Percentiles rank a stretch among this genome's conserved stretches.
These are phyloP conservation scores for Rhodosporidiobolus sp. DNA, from an alignment of 768 basidiomycete genomes.

Conservation along the genomic window DNA sequence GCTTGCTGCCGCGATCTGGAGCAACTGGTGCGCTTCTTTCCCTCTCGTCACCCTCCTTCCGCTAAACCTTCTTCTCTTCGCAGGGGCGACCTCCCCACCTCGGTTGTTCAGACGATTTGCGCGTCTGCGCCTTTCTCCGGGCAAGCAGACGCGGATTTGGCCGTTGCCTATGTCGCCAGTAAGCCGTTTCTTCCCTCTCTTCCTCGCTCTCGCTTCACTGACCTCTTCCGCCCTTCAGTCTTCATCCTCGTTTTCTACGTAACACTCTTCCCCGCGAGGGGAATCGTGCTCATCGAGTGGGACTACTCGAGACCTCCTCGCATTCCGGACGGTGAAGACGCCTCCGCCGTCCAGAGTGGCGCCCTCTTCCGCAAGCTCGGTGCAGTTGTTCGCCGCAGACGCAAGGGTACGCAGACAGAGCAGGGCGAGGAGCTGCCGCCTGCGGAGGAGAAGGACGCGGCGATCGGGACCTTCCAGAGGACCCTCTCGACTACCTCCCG, in stretches of 20 bases:
- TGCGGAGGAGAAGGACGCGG: background rate
- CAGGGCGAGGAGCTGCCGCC: background rate
- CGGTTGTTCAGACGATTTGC: background rate
- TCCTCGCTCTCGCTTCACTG: background rate
- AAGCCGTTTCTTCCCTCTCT: background rate
- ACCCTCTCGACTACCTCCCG: background rate
- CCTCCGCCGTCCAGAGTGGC: conserved; percentile 50
- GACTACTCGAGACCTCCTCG: conserved; percentile 55
- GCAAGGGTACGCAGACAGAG: background rate
- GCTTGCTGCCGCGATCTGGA: conserved; percentile 66
- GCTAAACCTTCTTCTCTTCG: background rate
- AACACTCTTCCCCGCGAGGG: conserved; percentile 5
- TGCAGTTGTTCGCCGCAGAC: background rate
- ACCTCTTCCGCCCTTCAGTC: background rate
- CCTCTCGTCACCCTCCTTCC: no score
- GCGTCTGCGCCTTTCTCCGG: conserved; percentile 43
- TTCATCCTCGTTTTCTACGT: conserved; percentile 21
- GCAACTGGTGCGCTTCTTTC: conserved; percentile 52
- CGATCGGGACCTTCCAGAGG: no score
- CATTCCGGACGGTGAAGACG: conserved; percentile 61
- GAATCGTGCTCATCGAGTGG: conserved; percentile 46
- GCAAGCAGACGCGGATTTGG: conserved; percentile 58
- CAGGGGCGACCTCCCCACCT: conserved; percentile 6
- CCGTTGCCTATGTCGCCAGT: conserved; percentile 41
- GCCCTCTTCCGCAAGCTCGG: background rate